Conservation (phyloP, 495 filamentous ascomycete genomes). For the Aspergillus nidulans region DNA sequence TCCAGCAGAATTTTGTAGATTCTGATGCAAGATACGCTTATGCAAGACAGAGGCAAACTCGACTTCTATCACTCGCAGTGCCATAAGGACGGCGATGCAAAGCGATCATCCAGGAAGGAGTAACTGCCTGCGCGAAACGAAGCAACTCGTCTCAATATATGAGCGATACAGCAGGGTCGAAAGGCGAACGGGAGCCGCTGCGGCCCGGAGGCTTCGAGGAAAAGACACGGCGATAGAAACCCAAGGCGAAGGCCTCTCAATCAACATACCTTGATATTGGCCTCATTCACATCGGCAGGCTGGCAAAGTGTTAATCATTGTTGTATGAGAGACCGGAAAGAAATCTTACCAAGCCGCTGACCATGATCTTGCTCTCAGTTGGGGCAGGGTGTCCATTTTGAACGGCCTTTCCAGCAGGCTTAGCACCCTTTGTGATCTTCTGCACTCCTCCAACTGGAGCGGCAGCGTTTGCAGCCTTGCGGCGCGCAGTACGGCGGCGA, state of each 20-base stretch:
- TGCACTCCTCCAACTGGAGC: conserved; percentile 82
- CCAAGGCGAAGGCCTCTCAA: conserved; percentile 53
- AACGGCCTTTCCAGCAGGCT: conserved; percentile 56
- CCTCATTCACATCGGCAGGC: conserved; percentile 92
- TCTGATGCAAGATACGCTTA: conserved; percentile 20
- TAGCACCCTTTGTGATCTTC: conserved; percentile 66
- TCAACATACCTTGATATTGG: conserved; percentile 99
- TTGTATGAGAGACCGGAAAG: not conserved
- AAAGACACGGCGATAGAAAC: conserved; percentile 49
- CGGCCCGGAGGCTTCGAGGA: conserved; percentile 44
- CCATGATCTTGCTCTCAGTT: conserved; percentile 90
- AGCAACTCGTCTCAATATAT: conserved; percentile 24
- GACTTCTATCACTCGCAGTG: conserved; percentile 40
- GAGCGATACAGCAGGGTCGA: conserved; percentile 28
- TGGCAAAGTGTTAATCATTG: conserved; percentile 52
- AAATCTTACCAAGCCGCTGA: conserved; percentile 86
- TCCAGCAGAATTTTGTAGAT: conserved; percentile 20
- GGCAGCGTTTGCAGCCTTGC: conserved; percentile 48
- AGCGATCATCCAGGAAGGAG: conserved; percentile 39
- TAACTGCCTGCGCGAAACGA: conserved; percentile 30
- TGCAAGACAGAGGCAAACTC: conserved; percentile 44
- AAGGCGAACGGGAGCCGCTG: conserved; percentile 33
- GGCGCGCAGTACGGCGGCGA: conserved; percentile 47
- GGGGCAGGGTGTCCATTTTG: conserved; percentile 56
- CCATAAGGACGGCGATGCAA: conserved; percentile 24